Evolutionary conservation across 2,329 filamentous ascomycete species (phyloP).

Genomic region (Ophiostoma angusticollis): DNA sequence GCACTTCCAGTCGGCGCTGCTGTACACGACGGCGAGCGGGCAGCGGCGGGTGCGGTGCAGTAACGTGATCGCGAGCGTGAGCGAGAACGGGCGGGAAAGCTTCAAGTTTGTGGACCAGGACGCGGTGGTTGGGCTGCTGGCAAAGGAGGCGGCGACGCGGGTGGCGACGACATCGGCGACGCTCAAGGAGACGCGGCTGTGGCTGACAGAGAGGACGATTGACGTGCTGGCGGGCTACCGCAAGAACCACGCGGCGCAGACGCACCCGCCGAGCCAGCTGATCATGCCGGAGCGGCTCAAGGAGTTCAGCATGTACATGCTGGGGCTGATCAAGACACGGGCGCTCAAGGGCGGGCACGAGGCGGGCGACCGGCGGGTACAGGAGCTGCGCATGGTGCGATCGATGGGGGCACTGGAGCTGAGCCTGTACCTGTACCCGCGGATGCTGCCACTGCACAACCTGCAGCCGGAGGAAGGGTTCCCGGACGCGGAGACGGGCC

Average conservation of each 20-base stretch:
- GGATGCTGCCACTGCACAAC: constrained; percentile 85
- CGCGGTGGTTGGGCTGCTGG: constrained; percentile 74
- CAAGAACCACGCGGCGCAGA: constrained; percentile 73
- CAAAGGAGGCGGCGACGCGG: constrained; percentile 87
- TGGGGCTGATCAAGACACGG: constrained; percentile 77
- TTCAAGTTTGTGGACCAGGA: constrained; percentile 96
- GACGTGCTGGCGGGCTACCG: constrained; percentile 86
- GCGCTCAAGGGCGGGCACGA: constrained; percentile 91
- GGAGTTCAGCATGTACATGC: constrained; percentile 92
- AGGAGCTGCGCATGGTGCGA: constrained; percentile 83
- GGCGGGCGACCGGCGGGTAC: constrained; percentile 76
- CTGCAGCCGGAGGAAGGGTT: constrained; percentile 81
- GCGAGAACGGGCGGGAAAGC: constrained; percentile 66
- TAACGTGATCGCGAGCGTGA: constrained; percentile 87
- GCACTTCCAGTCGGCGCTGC: constrained; percentile 88
- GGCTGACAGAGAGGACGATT: constrained; percentile 79
- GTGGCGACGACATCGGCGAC: constrained; percentile 55
- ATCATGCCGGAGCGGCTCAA: constrained; percentile 93
- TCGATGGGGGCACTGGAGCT: constrained; percentile 78
- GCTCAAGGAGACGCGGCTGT: constrained; percentile 74
- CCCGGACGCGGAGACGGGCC: constrained; percentile 71
- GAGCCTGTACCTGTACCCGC: constrained; percentile 85
- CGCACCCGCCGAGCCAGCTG: constrained; percentile 80
- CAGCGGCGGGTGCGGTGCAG: constrained; percentile 84
- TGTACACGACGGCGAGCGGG: constrained; percentile 86